Conservation (phyloP, 768 basidiomycete species). For the Tremella yokohamensis region DNA sequence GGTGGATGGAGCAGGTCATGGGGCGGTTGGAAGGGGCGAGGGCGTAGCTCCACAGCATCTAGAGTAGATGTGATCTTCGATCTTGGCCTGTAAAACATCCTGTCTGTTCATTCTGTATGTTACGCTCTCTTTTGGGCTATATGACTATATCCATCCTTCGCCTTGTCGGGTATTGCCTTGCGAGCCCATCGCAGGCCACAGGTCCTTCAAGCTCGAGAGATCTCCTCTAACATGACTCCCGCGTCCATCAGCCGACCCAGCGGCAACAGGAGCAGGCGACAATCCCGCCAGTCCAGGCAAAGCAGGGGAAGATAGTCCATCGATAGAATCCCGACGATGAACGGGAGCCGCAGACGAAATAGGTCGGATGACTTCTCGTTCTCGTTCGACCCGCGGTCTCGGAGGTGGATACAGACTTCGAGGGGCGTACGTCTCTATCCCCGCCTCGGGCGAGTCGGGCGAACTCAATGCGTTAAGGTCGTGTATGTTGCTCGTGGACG, state of each 20-base stretch:
- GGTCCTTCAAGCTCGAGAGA: slow-evolving; percentile 5
- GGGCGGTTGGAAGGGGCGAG: slow-evolving; percentile 13
- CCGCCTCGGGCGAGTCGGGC: too few relatives aligned
- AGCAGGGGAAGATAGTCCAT: neutral
- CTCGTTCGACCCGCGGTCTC: neutral
- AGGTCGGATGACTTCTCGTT: neutral
- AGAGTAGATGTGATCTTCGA: neutral
- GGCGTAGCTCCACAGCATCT: neutral
- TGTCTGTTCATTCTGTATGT: too few relatives aligned
- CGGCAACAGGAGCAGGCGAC: neutral
- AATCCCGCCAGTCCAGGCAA: neutral
- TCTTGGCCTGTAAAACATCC: too few relatives aligned
- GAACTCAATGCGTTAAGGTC: too few relatives aligned
- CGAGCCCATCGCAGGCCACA: slow-evolving; percentile 13
- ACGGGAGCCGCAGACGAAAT: neutral
- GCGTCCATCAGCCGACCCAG: neutral
- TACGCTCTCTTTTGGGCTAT: neutral
- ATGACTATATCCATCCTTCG: slow-evolving; percentile 15
- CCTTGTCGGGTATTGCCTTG: slow-evolving; percentile 3
- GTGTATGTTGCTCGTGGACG: too few relatives aligned
- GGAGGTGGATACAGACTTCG: slow-evolving; percentile 2
- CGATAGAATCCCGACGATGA: neutral
- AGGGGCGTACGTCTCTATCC: neutral
- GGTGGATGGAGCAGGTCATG: slow-evolving; percentile 21
- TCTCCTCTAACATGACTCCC: neutral